A percentile compares a stretch with the other conserved stretches of the same genome.
phyloP scores from a whole-genome alignment of 371 early-diverging fungal genomes.

The Smittium mucronatum region DNA sequence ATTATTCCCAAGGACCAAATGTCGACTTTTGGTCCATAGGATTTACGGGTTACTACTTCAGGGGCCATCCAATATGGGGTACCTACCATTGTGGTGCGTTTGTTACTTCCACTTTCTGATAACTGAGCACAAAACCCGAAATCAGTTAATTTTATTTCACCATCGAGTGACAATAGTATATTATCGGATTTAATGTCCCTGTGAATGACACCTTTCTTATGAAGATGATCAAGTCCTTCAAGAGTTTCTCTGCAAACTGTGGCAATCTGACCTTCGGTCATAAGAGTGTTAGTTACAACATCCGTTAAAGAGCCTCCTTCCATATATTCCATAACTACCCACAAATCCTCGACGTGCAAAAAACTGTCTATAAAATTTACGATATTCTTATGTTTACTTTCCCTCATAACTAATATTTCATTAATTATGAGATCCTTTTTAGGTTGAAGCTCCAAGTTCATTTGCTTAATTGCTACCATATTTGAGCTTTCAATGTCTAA shows the following conservation, averaged over 20 bases:
- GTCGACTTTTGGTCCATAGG: slow-evolving; percentile 90
- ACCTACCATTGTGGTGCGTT: slow-evolving; percentile 76
- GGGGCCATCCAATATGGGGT: slow-evolving; percentile 96
- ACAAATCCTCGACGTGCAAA: slow-evolving; percentile 76
- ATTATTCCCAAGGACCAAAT: slow-evolving; percentile 96
- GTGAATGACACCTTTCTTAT: slow-evolving; percentile 77
- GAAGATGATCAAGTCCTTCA: slow-evolving; percentile 72
- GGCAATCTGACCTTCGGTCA: slow-evolving; percentile 92
- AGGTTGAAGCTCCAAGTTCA: slow-evolving; percentile 89
- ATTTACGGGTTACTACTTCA: slow-evolving; percentile 84
- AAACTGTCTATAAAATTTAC: slow-evolving; percentile 93
- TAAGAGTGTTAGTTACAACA: slow-evolving; percentile 77
- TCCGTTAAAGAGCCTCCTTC: slow-evolving; percentile 89
- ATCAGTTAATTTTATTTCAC: slow-evolving; percentile 75
- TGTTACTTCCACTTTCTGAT: slow-evolving; percentile 52
- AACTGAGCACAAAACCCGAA: slow-evolving; percentile 75
- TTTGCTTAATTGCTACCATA: slow-evolving; percentile 87
- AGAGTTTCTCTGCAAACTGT: slow-evolving; percentile 83
- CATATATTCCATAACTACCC: slow-evolving; percentile 97
- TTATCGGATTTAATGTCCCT: slow-evolving; percentile 74
- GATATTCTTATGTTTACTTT: slow-evolving; percentile 80
- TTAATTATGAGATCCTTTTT: slow-evolving; percentile 94
- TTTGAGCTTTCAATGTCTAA: slow-evolving; percentile 48
- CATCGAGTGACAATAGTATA: slow-evolving; percentile 52
- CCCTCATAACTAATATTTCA: slow-evolving; percentile 91